A percentile compares a stretch with the other conserved stretches of the same genome.
These are phyloP conservation scores for Tubosaeta sp. DNA, from an alignment of 768 basidiomycete genomes.

Conservation along the genomic window DNA sequence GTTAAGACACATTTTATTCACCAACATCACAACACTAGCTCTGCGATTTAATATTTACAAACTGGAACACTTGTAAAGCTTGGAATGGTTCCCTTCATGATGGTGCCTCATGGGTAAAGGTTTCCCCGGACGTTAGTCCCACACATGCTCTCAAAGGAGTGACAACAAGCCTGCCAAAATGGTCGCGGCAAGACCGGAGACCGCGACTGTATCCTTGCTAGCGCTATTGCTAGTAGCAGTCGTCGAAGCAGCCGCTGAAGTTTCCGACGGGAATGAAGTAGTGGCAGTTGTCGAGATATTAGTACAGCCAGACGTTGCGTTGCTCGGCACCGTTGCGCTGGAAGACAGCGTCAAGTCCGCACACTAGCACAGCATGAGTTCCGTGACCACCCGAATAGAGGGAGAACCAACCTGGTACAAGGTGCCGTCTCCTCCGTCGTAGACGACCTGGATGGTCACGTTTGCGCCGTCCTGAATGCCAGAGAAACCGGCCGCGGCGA, in stretches of 20 bases:
- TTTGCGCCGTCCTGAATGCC: conserved; percentile 51
- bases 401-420: conserved; percentile 57
- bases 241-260: neutral
- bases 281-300: conserved; percentile 26
- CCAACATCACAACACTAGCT: neutral
- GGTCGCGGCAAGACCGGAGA: conserved; percentile 6
- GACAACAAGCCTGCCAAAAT: conserved; percentile 8
- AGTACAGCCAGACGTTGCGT: conserved; percentile 30
- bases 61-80: too few species aligned
- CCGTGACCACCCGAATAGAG: neutral
- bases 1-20: neutral
- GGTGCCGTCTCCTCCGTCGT: conserved; percentile 56
- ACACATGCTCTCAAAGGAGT: conserved; percentile 18
- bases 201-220: conserved; percentile 10
- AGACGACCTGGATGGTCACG: conserved; percentile 69
- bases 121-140: too few species aligned
- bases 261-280: conserved; percentile 15
- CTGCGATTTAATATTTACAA: neutral
- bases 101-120: neutral
- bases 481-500: conserved; percentile 36
- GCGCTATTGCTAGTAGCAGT: conserved; percentile 5
- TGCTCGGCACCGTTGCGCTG: conserved; percentile 45
- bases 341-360: conserved; percentile 50
- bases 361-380: conserved; percentile 45
- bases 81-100: too few species aligned